phyloP scores from a whole-genome alignment of 1,139 yeast species.

The Lodderomyces beijingensis region DNA sequence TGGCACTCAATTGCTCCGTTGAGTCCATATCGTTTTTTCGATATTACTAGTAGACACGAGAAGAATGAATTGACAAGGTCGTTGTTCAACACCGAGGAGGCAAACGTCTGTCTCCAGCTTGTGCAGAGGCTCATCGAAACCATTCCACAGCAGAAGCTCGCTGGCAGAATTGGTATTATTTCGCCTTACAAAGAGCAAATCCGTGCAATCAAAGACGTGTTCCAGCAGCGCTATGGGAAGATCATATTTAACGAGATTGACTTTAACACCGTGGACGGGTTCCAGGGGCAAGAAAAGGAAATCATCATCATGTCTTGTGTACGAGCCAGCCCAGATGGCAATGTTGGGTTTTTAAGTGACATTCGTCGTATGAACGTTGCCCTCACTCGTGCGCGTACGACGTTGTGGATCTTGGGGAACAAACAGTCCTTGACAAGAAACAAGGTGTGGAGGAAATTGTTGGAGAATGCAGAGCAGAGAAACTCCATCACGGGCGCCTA shows the following conservation, averaged over 20 bases:
- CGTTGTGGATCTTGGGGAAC: conserved; percentile 91
- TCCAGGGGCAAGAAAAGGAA: conserved; percentile 97
- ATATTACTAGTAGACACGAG: conserved; percentile 61
- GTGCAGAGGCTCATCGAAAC: conserved; percentile 50
- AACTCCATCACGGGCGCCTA: conserved; percentile 27
- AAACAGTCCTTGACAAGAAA: conserved; percentile 57
- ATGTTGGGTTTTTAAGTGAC: conserved; percentile 88
- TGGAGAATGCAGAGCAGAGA: conserved; percentile 59
- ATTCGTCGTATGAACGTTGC: conserved; percentile 95
- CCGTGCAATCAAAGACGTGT: conserved; percentile 50
- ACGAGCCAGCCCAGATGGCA: conserved; percentile 63
- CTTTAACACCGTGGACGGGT: conserved; percentile 95
- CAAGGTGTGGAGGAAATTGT: conserved; percentile 63
- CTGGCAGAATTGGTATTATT: conserved; percentile 80
- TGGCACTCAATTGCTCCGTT: conserved; percentile 66
- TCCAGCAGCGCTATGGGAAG: conserved; percentile 58
- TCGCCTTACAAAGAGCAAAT: conserved; percentile 95
- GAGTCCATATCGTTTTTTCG: conserved; percentile 77
- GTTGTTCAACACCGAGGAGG: conserved; percentile 66
- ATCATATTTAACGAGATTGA: conserved; percentile 64
- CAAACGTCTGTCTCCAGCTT: conserved; percentile 65
- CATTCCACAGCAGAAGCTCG: conserved; percentile 52
- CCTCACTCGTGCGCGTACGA: conserved; percentile 85
- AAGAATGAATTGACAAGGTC: conserved; percentile 64
- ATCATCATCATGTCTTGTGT: conserved; percentile 93